Percentiles rank a stretch among this genome's conserved stretches.
Conservation (phyloP, 2,329 filamentous ascomycete species). For the Sordariomycetes sp. region DNA sequence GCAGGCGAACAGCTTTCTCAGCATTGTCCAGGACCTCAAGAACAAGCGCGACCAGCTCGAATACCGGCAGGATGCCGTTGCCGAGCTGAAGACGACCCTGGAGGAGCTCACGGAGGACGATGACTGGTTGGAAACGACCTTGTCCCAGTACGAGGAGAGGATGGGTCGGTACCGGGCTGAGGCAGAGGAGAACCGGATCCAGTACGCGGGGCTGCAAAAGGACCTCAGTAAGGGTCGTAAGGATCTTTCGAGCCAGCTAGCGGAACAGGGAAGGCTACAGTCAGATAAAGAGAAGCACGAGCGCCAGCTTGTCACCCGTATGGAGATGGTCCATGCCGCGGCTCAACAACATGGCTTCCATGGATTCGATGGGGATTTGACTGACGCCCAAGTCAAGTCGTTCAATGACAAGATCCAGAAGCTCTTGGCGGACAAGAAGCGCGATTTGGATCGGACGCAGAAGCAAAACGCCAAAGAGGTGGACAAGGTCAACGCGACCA, state of each 20-base stretch:
- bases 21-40: slow-evolving; percentile 63
- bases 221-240: slow-evolving; percentile 32
- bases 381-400: slow-evolving; percentile 59
- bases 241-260: slow-evolving; percentile 39
- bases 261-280: slow-evolving; percentile 66
- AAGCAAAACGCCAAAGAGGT: slow-evolving; percentile 65
- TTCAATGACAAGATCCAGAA: slow-evolving; percentile 74
- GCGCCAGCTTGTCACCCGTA: slow-evolving; percentile 61
- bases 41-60: slow-evolving; percentile 66
- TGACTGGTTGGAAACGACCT: slow-evolving; percentile 56
- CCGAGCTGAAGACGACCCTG: slow-evolving; percentile 60
- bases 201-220: slow-evolving; percentile 54
- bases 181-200: slow-evolving; percentile 48
- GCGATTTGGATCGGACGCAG: slow-evolving; percentile 63
- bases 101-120: slow-evolving; percentile 73
- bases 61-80: slow-evolving; percentile 59
- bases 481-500: slow-evolving; percentile 56
- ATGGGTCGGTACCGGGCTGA: slow-evolving; percentile 56
- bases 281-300: slow-evolving; percentile 85
- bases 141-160: slow-evolving; percentile 69
- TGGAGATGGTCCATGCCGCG: slow-evolving; percentile 66
- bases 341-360: slow-evolving; percentile 70
- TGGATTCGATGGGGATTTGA: slow-evolving; percentile 71
- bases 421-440: slow-evolving; percentile 66
- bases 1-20: slow-evolving; percentile 62